These are phyloP conservation scores for Mortierella sp. DNA, from an alignment of 371 early-diverging fungal species.

Conservation along the genomic window DNA sequence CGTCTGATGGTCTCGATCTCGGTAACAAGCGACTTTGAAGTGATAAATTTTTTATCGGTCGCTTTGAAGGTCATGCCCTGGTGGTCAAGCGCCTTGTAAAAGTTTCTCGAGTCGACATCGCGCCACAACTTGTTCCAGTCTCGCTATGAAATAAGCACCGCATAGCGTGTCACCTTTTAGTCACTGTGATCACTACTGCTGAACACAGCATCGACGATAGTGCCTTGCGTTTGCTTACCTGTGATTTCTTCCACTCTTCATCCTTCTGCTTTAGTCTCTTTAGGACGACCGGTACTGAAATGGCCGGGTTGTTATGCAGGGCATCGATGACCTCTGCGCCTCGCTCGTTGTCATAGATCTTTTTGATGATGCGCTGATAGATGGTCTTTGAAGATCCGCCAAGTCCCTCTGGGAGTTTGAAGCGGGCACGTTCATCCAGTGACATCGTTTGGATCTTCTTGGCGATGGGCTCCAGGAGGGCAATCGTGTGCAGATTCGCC, in stretches of 20 bases:
- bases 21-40: constrained; percentile 78
- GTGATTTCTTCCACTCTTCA: constrained; percentile 93
- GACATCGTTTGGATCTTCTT: constrained; percentile 82
- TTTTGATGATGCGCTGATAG: constrained; percentile 91
- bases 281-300: constrained; percentile 96
- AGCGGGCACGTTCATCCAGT: constrained; percentile 79
- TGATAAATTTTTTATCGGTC: constrained; percentile 87
- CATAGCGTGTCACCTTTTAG: too few species aligned
- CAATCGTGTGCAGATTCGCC: constrained; percentile 92
- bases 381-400: constrained; percentile 88
- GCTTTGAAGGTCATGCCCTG: constrained; percentile 91
- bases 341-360: constrained; percentile 90
- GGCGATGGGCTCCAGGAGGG: constrained; percentile 90
- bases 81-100: constrained; percentile 97
- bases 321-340: constrained; percentile 93
- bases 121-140: constrained; percentile 98
- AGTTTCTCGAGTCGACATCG: constrained; percentile 93
- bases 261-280: constrained; percentile 97
- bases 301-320: constrained; percentile 92
- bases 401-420: constrained; percentile 80
- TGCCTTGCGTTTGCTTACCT: constrained; percentile 52
- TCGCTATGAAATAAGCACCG: constrained; percentile 68
- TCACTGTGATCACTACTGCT: too few species aligned
- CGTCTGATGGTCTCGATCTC: constrained; percentile 87
- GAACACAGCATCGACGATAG: background rate